Base-by-base conservation (phyloP, 306 rosid species). In the Chamaecrista fasciculata region DNA sequence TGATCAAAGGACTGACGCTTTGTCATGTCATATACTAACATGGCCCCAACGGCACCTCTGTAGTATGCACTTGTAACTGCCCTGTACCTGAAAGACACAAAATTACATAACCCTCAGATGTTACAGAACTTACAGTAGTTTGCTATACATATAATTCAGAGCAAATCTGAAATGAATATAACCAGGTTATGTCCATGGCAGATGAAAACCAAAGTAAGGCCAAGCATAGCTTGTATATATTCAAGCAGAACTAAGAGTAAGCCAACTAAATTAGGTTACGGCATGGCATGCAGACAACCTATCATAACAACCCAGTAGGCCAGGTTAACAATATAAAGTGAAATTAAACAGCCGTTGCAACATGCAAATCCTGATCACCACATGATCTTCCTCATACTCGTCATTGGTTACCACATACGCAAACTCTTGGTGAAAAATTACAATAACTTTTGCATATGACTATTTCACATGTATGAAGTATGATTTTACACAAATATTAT, bases 31-130 rank as follows among this genome's bases (percentile, higher is more conserved):
- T 87, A 92, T 2, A 92, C 90, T 72, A 92, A 49, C 95, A 92
- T 92, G 53, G 97, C 97, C 49, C 97, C 97, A 15, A 92, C 90
- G 18, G 97, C 97, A 16, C 97, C 97, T 62, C 96, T 61, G 69
- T 92, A 92, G 82, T 92, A 92, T 76, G 97, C 96, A 78, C 95
- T 92, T 12, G 97, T 89, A 39, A 92, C 96, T 57, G 97, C 97
- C 65, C 96, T 77, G 65, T 89, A 89, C 79, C 97, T 92, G 79
- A 50, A 62, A 65, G n/a, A n/a, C 0, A 62, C 14, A 31, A 6
- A 4, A 68, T 4, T 6, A 21, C 2, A 70, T 29, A 4, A 50
- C 34, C 66, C 62, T 65, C 52, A 66, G 56, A 72, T 9, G n/a
- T n/a, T n/a, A n/a, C 36, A 33, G 4, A 33, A 4, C 39, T 63